Base-by-base conservation (phyloP, 1,284 basidiomycete genomes). In the Mycena sp. region DNA sequence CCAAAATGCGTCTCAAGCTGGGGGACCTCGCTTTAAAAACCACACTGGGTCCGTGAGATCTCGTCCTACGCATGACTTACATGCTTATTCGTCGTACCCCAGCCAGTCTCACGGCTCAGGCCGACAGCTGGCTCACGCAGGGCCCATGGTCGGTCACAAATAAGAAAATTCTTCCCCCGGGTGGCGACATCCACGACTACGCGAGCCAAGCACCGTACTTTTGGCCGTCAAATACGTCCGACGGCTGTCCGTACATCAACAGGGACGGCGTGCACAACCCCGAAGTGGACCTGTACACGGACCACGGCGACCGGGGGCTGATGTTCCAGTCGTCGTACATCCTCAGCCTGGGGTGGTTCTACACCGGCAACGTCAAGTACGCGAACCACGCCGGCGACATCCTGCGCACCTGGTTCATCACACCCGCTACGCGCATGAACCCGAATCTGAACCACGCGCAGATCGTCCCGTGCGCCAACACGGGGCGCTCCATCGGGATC, bases 371-470 rank as follows among this genome's bases (percentile, higher is more conserved):
- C 25, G 48, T 50, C n/a, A 32, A 49, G 26, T 64, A 64, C 41
- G 58, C 52, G 16, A 28, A 25, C 37, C 48, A 59, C 17, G 63
- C 63, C 4, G 63, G 58, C 1, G 43, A 56, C 4, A 26, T 60
- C 23, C 53, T 64, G 12, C 63, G 63, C 41, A 61, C 63, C 25
- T 64, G 63, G 63, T 64, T 64, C 28, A 46, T 64, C n/a, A 35
- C 58, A 19, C 19, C 40, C 9, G 50, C 58, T 23, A 64, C 63
- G 26, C 45, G 53, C n/a, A 60, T 60, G 58, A 64, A 60, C n/a
- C 58, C 63, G 10, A 64, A 64, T 23, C 21, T 64, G 14, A 43
- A 60, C 49, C 58, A 57, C 41, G 58, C 58, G 14, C 63, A 64
- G 32, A 43, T 64, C 17, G 43, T 64, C 29, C 57, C 62, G 4